A percentile compares a stretch with the other conserved stretches of the same genome.
These are phyloP conservation scores for Pseudogymnoascus sp. DNA, from an alignment of 2,329 filamentous ascomycete genomes.

Conservation along the genomic window DNA sequence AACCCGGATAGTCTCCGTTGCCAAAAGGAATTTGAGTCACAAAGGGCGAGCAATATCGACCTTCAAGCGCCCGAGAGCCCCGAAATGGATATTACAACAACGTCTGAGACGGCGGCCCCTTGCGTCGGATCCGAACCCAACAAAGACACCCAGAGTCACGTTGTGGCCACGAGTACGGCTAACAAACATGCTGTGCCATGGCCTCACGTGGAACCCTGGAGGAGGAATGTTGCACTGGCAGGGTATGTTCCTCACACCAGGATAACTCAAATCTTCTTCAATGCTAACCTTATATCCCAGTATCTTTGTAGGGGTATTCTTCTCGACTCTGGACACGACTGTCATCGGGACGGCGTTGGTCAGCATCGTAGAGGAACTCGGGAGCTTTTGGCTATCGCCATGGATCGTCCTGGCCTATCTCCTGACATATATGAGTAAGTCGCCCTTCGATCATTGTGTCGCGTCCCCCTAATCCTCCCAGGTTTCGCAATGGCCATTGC, in stretches of 20 bases:
- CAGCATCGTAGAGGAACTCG: constrained; percentile 46
- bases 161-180: background rate
- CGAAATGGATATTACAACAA: background rate
- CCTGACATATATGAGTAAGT: constrained; percentile 13
- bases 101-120: background rate
- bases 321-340: constrained; percentile 51
- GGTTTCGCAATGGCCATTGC: constrained; percentile 11
- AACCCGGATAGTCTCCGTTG: background rate
- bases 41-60: background rate
- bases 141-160: background rate
- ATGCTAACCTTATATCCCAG: constrained; percentile 26
- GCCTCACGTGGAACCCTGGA: background rate
- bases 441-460: background rate
- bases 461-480: background rate
- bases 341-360: constrained; percentile 53
- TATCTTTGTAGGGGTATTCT: constrained; percentile 44
- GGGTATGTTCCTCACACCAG: background rate
- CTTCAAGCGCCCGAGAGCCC: background rate
- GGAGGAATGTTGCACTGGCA: constrained; percentile 3
- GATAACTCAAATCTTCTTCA: background rate
- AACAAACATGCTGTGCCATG: background rate
- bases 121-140: background rate
- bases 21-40: background rate
- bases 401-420: constrained; percentile 51
- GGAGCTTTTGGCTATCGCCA: constrained; percentile 38